phyloP scores from a whole-genome alignment of 2,329 filamentous ascomycete genomes.

The Neoscytalidium dimidiatum region DNA sequence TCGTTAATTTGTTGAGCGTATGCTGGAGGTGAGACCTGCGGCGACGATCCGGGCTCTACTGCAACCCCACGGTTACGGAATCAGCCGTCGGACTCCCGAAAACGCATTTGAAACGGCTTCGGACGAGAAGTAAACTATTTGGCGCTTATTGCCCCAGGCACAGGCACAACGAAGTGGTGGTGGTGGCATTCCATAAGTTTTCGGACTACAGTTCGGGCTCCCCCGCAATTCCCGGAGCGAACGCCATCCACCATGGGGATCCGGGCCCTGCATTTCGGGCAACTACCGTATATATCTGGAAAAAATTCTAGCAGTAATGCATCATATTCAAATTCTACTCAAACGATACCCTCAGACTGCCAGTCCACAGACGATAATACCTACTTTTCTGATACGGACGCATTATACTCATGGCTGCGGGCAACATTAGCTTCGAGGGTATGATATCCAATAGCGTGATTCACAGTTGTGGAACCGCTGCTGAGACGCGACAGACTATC shows the following conservation, averaged over 20 bases:
- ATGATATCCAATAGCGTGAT: background rate
- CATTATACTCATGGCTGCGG: conserved; percentile 19
- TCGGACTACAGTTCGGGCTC: conserved; percentile 7
- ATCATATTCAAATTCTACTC: background rate
- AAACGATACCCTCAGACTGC: background rate
- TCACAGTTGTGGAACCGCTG: background rate
- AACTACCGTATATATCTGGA: background rate
- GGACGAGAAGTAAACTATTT: background rate
- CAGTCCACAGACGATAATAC: background rate
- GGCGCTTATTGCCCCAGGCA: background rate
- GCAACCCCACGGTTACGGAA: background rate
- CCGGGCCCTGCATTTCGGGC: conserved; percentile 6
- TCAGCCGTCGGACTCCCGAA: background rate
- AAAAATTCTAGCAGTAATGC: background rate
- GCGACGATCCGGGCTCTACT: background rate
- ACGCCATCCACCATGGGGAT: conserved; percentile 15
- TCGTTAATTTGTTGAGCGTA: background rate
- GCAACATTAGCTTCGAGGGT: conserved; percentile 25
- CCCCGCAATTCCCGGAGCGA: conserved; percentile 17
- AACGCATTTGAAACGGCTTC: background rate
- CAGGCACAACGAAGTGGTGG: background rate
- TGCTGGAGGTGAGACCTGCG: background rate
- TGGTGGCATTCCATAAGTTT: background rate
- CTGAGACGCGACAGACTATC: conserved; percentile 14
- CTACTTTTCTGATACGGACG: background rate